Conservation (phyloP, 106 monocot species). For the Allium cepa region DNA sequence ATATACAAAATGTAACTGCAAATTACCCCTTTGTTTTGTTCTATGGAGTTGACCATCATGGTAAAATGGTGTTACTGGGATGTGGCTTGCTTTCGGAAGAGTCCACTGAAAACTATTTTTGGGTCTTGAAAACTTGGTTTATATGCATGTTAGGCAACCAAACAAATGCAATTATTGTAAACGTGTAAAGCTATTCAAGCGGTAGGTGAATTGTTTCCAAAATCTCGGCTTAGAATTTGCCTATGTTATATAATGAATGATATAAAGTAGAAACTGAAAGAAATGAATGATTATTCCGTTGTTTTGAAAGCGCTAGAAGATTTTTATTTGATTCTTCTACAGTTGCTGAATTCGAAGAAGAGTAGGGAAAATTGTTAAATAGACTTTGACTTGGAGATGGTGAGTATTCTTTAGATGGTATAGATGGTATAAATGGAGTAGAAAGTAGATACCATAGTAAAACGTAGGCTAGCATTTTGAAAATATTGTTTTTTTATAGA, state of each 20-base stretch:
- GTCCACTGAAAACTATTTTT: too few species aligned
- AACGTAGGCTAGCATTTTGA: too few species aligned
- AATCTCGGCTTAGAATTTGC: slow-evolving; percentile 35
- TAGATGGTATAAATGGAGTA: too few species aligned
- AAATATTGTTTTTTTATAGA: too few species aligned
- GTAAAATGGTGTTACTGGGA: slow-evolving; percentile 36
- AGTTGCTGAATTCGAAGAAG: slow-evolving; percentile 41
- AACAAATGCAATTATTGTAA: too few species aligned
- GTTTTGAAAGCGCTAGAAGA: slow-evolving; percentile 20
- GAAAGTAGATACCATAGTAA: too few species aligned
- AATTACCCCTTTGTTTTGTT: slow-evolving; percentile 38
- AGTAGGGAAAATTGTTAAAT: slow-evolving; percentile 26
- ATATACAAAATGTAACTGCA: slow-evolving; percentile 23
- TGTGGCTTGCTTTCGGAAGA: slow-evolving; percentile 47
- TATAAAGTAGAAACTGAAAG: slow-evolving; percentile 28
- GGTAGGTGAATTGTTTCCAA: too few species aligned
- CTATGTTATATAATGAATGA: slow-evolving; percentile 25
- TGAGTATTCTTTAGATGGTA: slow-evolving; percentile 8
- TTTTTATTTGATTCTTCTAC: slow-evolving; percentile 29
- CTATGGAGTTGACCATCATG: slow-evolving; percentile 44
- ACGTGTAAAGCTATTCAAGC: too few species aligned
- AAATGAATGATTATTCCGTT: slow-evolving; percentile 5
- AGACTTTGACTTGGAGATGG: slow-evolving; percentile 29
- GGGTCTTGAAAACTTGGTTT: too few species aligned
- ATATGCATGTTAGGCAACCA: too few species aligned